Conservation (phyloP, 768 basidiomycete species). For the Collybiopsis luxurians region DNA sequence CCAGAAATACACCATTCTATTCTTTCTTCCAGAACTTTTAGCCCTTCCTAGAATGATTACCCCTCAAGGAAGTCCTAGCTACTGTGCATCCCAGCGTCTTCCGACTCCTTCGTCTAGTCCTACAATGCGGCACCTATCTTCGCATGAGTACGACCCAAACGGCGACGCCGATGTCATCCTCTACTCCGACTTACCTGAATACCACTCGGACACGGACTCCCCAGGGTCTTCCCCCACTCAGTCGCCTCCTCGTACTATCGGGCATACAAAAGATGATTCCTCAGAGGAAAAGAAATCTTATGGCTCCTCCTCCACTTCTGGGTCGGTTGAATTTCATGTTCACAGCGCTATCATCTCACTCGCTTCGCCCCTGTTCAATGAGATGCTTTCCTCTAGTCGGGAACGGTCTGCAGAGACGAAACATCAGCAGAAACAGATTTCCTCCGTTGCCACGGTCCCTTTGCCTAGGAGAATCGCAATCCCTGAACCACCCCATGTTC, state of each 20-base stretch:
- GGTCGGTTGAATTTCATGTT: slow-evolving; percentile 50
- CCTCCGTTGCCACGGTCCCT: slow-evolving; percentile 12
- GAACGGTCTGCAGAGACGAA: too few species aligned
- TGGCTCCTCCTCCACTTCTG: not conserved
- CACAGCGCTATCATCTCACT: slow-evolving; percentile 61
- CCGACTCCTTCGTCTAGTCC: slow-evolving; percentile 7
- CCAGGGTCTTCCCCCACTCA: not conserved
- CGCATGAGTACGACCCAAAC: not conserved
- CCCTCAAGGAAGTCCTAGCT: not conserved
- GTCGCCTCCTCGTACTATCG: not conserved
- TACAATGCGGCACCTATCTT: slow-evolving; percentile 20
- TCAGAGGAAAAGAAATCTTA: not conserved
- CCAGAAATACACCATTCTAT: too few species aligned
- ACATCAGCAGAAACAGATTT: not conserved
- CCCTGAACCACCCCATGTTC: slow-evolving; percentile 41
- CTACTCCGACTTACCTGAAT: slow-evolving; percentile 23
- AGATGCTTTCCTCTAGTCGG: slow-evolving; percentile 70
- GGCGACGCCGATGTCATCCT: slow-evolving; percentile 43
- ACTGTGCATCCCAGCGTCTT: not conserved
- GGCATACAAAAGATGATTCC: not conserved
- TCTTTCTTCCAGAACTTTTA: too few species aligned
- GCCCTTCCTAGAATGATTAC: not conserved
- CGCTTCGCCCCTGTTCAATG: slow-evolving; percentile 66
- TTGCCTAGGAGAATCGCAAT: slow-evolving; percentile 41
- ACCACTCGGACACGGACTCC: not conserved